Evolutionary conservation across 768 basidiomycete genomes (phyloP), one percentile per base, ranked within the genome.

Genomic region (Tylopilus cervinicoccineus): DNA sequence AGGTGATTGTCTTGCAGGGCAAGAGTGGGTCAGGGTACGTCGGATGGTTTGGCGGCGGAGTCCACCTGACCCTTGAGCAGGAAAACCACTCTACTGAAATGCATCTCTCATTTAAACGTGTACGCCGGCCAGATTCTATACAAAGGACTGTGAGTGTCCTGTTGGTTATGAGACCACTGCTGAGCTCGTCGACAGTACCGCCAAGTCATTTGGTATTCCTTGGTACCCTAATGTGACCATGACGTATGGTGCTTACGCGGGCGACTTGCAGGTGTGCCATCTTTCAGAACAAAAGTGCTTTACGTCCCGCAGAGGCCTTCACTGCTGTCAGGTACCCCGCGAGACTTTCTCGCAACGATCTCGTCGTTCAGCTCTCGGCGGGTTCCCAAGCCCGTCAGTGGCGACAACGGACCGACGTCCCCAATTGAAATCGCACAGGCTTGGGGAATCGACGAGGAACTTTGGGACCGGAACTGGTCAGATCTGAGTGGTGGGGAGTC

Each of bases 281-380:
- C 63, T 16, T 95, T 83, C 68, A 81, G 93, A 43, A 91, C 85
- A 0, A 77, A 76, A 46, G 82, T 95, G 3, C 77, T 84, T 50
- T 95, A 95, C 63, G 83, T 94, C 22, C 92, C 93, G 1, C 93
- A 95, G 66, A 75, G 93, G 33, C 86, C 93, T 0, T 87, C 91
- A 1, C 72, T 94, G n/a, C 78, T 95, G 19, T 80, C 90, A 2
- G 86, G 86, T 5, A 85, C 86, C 3, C 93, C 93, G 0, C 72
- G 76, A 20, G 82, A 85, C 50, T 89, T 94, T 56, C 68, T 93
- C 47, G 60, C 66, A 4, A 71, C 77, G 0, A 69, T 93, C 50
- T 69, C 70, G 24, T 67, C 72, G 7, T 85, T 88, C 59, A 56
- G 56, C 43, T 73, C 72, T 50, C 81, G 69, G 65, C 69, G 60